Percentiles rank a stretch among this genome's conserved stretches.
Conservation (phyloP, 495 filamentous ascomycete species). For the Aspergillus incahuasiensis region DNA sequence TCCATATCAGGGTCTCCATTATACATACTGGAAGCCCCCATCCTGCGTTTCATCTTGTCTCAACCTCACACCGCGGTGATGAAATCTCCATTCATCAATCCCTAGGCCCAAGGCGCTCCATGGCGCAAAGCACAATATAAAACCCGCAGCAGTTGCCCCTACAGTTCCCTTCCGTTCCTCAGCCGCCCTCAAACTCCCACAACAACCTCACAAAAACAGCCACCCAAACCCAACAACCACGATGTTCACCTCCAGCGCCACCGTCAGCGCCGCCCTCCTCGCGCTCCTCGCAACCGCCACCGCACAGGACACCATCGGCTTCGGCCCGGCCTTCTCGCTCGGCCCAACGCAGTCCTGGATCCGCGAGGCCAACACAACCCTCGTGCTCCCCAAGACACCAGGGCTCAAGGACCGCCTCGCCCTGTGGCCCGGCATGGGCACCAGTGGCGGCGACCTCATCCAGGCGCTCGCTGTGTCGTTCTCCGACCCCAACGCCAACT, state of each 20-base stretch:
- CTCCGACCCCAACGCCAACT: conserved; percentile 26
- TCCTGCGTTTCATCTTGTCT: neutral
- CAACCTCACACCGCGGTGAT: neutral
- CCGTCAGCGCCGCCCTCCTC: neutral
- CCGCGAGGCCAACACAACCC: conserved; percentile 31
- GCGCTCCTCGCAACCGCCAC: conserved; percentile 12
- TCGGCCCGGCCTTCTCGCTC: conserved; percentile 32
- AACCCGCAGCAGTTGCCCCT: neutral
- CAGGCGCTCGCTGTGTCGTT: conserved; percentile 35
- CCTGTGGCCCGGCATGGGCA: conserved; percentile 37
- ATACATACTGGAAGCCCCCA: neutral
- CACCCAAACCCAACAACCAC: neutral
- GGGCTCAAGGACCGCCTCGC: conserved; percentile 25
- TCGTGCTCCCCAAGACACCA: conserved; percentile 28
- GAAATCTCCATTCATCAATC: neutral
- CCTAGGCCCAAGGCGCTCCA: neutral
- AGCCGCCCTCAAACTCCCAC: neutral
- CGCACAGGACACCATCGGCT: conserved; percentile 22
- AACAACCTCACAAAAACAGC: no score
- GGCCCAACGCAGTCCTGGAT: conserved; percentile 33
- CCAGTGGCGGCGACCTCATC: conserved; percentile 34
- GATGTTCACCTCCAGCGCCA: neutral
- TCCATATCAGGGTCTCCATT: no score
- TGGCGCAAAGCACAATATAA: neutral
- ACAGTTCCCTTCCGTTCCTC: neutral